Evolutionary conservation across 2,329 filamentous ascomycete species (phyloP), one percentile per base, ranked within the genome.

Genomic region (Fusarium citri): DNA sequence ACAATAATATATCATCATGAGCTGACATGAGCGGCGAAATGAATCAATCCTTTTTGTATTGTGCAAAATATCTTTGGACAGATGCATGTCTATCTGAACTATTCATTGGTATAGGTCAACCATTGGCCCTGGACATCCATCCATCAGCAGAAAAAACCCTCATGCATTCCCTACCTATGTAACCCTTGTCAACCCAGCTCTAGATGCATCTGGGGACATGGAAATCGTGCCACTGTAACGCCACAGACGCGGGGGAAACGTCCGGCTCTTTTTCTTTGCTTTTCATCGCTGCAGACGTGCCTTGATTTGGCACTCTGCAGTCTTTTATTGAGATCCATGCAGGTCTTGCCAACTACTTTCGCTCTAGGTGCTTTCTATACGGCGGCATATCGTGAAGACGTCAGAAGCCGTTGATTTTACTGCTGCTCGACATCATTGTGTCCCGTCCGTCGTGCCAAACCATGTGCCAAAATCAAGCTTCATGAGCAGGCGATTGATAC

Each of bases 401-500:
- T 55, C 43, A 59, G 64, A 70, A 58, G 42, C 50, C 48, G 23
- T 46, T 50, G 56, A 56, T 43, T 45, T 28, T 60, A 59, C 42
- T 57, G 46, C 23, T 65, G 59, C n/a, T 64, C 55, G 43, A 45
- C 41, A 50, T 62, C 60, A 8, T 71, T 53, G 51, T 70, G 69
- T 30, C n/a, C 74, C 73, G 47, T 74, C 74, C 55, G 72, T 63
- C 34, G 78, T 76, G 8, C 78, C 82, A 68, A 88, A 85, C 87
- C 87, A 89, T 56, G 81, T 85, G 22, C 87, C 87, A 78, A 89
- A 89, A 76, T 97, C 94, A 73, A 98, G 82, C 83, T 97, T 97
- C 93, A 97, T 97, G 77, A 98, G 80, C 76, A 98, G 80, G 62
- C 92, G 85, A 81, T 97, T 94, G 47, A 98, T 89, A 2, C 94